Evolutionary conservation across 805 yeast genomes (phyloP).

Genomic region (Zygosaccharomyces rouxii): DNA sequence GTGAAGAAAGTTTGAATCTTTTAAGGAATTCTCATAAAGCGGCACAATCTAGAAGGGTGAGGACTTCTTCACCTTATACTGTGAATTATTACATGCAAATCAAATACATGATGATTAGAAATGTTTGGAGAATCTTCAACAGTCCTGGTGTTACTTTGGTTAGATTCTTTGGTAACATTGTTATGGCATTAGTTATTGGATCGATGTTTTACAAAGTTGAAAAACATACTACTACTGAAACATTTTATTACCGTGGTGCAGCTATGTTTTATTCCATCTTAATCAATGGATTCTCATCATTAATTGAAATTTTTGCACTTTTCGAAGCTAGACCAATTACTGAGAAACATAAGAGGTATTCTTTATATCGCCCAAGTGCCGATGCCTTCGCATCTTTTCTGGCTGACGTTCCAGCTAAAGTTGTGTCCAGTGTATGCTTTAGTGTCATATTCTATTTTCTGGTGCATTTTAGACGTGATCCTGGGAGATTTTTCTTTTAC

Average conservation of each 20-base stretch:
- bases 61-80: slow-evolving; percentile 47
- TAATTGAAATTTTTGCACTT: slow-evolving; percentile 52
- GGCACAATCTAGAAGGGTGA: slow-evolving; percentile 45
- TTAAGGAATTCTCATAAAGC: slow-evolving; percentile 45
- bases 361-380: slow-evolving; percentile 56
- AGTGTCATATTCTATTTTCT: slow-evolving; percentile 50
- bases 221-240: slow-evolving; percentile 35
- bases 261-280: slow-evolving; percentile 63
- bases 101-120: slow-evolving; percentile 44
- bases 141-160: slow-evolving; percentile 46
- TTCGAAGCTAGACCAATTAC: slow-evolving; percentile 55
- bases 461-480: slow-evolving; percentile 49
- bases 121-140: slow-evolving; percentile 46
- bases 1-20: slow-evolving; percentile 16
- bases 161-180: slow-evolving; percentile 41
- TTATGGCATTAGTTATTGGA: slow-evolving; percentile 52
- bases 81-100: slow-evolving; percentile 52
- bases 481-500: slow-evolving; percentile 54
- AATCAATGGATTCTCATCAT: slow-evolving; percentile 59
- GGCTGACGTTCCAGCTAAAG: slow-evolving; percentile 50
- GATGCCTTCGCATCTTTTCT: slow-evolving; percentile 52
- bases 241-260: slow-evolving; percentile 55
- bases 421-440: slow-evolving; percentile 43
- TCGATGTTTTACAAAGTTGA: slow-evolving; percentile 55
- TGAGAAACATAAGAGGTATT: slow-evolving; percentile 54